Conservation (phyloP, 208 protist species). For the Hexamita inflata region DNA sequence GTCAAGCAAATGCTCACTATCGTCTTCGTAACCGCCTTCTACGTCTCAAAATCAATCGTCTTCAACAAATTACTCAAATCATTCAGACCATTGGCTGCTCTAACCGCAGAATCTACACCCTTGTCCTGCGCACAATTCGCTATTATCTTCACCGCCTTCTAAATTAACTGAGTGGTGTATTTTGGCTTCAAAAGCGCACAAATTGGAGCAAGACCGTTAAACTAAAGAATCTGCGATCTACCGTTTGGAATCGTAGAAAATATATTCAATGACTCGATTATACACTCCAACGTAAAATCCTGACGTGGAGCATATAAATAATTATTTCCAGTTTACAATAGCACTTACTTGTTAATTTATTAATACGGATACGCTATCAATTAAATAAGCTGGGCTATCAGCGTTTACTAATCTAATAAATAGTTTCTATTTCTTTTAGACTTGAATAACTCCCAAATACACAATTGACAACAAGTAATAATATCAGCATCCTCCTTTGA, state of each 20-base stretch:
- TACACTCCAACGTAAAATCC: slow-evolving; percentile 4
- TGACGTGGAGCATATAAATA: too few relatives aligned
- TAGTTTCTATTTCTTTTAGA: too few relatives aligned
- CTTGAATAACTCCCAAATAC: too few relatives aligned
- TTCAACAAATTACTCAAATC: neutral
- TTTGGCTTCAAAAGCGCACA: neutral
- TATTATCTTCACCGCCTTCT: neutral
- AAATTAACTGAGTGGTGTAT: neutral
- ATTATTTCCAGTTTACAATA: too few relatives aligned
- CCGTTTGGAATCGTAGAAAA: neutral
- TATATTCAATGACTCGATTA: neutral
- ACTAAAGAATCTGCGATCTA: neutral
- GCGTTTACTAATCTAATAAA: too few relatives aligned
- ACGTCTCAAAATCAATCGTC: neutral
- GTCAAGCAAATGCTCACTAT: slow-evolving; percentile 2
- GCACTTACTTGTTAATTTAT: too few relatives aligned
- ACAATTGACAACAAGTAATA: too few relatives aligned
- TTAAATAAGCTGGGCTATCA: too few relatives aligned
- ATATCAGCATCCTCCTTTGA: too few relatives aligned
- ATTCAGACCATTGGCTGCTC: slow-evolving; percentile 7
- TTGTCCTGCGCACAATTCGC: slow-evolving; percentile 21
- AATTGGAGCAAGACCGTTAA: neutral
- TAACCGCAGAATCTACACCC: slow-evolving; percentile 9
- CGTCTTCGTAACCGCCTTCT: neutral
- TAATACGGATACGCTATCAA: too few relatives aligned